Evolutionary conservation across 495 filamentous ascomycete species (phyloP).

Genomic region (Oleoguttula mirabilis): DNA sequence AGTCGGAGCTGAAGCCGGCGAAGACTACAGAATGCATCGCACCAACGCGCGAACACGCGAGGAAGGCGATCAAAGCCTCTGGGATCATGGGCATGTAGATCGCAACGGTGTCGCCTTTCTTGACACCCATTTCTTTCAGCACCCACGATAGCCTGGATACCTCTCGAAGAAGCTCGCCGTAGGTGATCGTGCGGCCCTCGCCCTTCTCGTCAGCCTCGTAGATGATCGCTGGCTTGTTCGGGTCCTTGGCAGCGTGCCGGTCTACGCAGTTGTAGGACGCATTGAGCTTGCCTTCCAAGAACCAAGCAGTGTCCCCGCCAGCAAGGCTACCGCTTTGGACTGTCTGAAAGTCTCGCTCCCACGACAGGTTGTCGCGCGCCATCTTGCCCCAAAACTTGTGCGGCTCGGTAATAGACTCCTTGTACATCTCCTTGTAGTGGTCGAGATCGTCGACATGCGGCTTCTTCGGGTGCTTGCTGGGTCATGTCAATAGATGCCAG

Average conservation of each 20-base stretch:
- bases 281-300: constrained; percentile 84
- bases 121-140: constrained; percentile 86
- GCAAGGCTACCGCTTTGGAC: constrained; percentile 65
- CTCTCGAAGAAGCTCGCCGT: constrained; percentile 84
- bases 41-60: constrained; percentile 85
- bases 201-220: constrained; percentile 92
- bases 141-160: constrained; percentile 78
- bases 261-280: constrained; percentile 97
- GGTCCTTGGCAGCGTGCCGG: constrained; percentile 85
- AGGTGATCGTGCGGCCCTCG: constrained; percentile 82
- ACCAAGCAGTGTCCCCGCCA: constrained; percentile 87
- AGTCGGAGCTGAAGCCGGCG: constrained; percentile 94
- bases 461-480: constrained; percentile 56
- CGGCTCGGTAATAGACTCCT: constrained; percentile 87
- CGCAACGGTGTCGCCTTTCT: constrained; percentile 94
- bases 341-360: constrained; percentile 85
- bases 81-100: constrained; percentile 99
- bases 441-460: constrained; percentile 60
- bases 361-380: constrained; percentile 82
- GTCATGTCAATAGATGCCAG: background rate
- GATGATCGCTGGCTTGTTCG: constrained; percentile 87
- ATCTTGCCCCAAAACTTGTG: constrained; percentile 79
- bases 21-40: constrained; percentile 98
- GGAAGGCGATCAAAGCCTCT: constrained; percentile 80
- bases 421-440: constrained; percentile 86